Evolutionary conservation across 1,284 basidiomycete genomes (phyloP), one percentile per base, ranked within the genome.

Genomic region (Testicularia cyperi): DNA sequence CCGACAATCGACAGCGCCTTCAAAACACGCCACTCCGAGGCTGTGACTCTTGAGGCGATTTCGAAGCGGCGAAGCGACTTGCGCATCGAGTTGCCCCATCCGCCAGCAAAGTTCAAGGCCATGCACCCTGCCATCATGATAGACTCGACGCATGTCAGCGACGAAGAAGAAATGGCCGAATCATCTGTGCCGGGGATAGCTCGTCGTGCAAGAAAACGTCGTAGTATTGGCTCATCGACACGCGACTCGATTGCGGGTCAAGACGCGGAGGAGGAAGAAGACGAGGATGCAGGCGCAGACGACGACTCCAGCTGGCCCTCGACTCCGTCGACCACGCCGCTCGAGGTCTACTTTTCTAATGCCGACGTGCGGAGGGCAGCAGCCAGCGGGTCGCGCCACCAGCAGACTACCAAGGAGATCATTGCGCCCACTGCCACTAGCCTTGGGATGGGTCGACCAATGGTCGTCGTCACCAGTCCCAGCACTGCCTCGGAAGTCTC

Each of bases 221-320:
- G 56, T 15, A 33, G 56, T 14, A 54, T 45, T 34, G 48, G 44
- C 8, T 39, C 57, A 8, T 53, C 51, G 13, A 46, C 36, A 14
- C 37, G 28, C 36, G 33, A 44, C 19, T 38, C 16, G 39, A 43
- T 46, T 18, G 38, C 43, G 9, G 38, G 5, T 5, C 45, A 44
- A n/a, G 42, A 6, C 7, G 39, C 38, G 9, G 16, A 8, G 8
- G 23, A 26, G 12, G 49, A 52, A n/a, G 51, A 55, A 18, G 57
- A 51, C 6, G 52, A 55, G 20, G 41, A 43, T 2, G 39, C 38
- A 0, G 45, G 39, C 24, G 52, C 40, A 2, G 58, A 52, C n/a
- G 58, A 62, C 22, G 48, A 62, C 19, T 62, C 58, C 13, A 62
- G 58, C 42, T 62, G 58, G 58, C 58, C 58, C 6, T 62, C 58